phyloP scores from a whole-genome alignment of 441 rosid genomes.

The Arabidopsis lyrata region DNA sequence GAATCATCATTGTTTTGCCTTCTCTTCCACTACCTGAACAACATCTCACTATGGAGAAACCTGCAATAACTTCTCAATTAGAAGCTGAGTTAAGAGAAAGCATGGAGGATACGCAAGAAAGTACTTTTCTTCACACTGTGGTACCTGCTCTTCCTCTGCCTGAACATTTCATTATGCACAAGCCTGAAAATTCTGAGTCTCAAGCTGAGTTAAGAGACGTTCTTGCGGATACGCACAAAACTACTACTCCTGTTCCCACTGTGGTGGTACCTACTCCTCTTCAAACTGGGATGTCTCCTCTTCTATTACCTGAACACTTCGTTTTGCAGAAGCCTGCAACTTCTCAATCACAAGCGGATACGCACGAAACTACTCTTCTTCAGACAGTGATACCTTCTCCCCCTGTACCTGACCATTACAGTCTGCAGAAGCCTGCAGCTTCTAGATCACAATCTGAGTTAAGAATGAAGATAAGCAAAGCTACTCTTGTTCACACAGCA shows the following conservation, averaged over 20 bases:
- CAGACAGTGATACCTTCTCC: constrained; percentile 32
- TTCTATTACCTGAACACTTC: constrained; percentile 40
- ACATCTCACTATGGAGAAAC: constrained; percentile 44
- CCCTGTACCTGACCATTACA: constrained; percentile 40
- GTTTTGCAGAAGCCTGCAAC: constrained; percentile 46
- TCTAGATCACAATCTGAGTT: constrained; percentile 41
- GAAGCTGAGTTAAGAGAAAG: constrained; percentile 43
- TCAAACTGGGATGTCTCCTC: no score
- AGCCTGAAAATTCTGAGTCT: constrained; percentile 47
- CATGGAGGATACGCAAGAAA: constrained; percentile 17
- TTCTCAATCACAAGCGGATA: constrained; percentile 13
- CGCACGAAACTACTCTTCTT: background rate
- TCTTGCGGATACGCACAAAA: background rate
- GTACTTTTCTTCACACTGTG: background rate
- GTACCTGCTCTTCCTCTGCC: constrained; percentile 53
- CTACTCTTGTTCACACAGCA: background rate
- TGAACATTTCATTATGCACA: constrained; percentile 43
- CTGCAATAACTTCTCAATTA: constrained; percentile 39
- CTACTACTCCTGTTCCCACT: constrained; percentile 31
- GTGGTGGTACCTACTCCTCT: constrained; percentile 62
- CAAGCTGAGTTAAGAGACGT: constrained; percentile 36
- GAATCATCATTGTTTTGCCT: constrained; percentile 77
- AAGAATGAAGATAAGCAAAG: background rate
- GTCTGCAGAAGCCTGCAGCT: constrained; percentile 39
- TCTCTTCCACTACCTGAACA: constrained; percentile 50